phyloP scores from a whole-genome alignment of 768 basidiomycete species.

The Chalciporus piperatus region DNA sequence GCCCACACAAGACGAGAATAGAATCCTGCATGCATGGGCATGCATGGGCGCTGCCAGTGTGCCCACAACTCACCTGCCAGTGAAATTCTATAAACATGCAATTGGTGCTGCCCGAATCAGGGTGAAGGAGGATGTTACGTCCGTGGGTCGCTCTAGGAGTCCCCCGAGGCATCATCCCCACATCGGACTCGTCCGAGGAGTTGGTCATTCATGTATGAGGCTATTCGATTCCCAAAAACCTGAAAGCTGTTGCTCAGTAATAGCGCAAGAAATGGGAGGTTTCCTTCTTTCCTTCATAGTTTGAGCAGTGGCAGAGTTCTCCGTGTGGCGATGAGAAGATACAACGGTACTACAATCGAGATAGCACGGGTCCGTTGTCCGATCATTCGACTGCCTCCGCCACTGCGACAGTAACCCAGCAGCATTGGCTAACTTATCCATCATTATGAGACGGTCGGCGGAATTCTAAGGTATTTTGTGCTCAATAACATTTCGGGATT shows the following conservation, averaged over 20 bases:
- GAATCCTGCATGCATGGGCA: too few species aligned
- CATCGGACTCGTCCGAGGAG: slow-evolving; percentile 17
- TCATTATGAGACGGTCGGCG: slow-evolving; percentile 6
- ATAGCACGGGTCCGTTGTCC: too few species aligned
- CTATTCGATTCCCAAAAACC: background rate
- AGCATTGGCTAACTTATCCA: background rate
- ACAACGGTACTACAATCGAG: too few species aligned
- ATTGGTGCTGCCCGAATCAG: background rate
- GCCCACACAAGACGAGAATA: background rate
- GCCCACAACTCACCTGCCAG: background rate
- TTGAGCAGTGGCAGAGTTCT: background rate
- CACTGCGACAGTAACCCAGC: too few species aligned
- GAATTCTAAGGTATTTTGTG: slow-evolving; percentile 11
- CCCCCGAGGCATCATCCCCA: background rate
- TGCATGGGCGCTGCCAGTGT: too few species aligned
- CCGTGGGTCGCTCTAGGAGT: slow-evolving; percentile 1
- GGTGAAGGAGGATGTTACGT: background rate
- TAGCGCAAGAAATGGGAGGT: background rate
- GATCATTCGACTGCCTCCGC: too few species aligned
- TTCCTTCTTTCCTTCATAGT: background rate
- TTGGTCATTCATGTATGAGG: slow-evolving; percentile 1
- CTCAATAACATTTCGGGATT: slow-evolving; percentile 7
- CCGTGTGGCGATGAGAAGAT: too few species aligned
- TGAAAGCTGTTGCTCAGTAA: background rate
- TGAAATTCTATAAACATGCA: background rate